Conservation (phyloP, 305 asterid species). For the Solanum aculeatissimum region DNA sequence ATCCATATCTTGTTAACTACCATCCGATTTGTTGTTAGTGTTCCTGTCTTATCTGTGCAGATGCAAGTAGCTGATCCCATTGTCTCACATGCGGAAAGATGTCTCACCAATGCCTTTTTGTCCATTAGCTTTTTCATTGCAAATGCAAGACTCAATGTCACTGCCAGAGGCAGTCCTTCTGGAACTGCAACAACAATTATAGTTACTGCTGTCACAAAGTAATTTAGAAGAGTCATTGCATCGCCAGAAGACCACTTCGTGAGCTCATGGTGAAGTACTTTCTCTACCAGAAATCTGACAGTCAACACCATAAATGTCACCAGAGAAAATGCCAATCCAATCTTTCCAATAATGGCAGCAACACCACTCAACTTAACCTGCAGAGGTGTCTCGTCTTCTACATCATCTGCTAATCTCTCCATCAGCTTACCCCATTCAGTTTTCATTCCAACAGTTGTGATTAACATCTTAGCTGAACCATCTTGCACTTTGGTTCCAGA, state of each 20-base stretch:
- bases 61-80: constrained; percentile 85
- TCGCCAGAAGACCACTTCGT: constrained; percentile 37
- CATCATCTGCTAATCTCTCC: constrained; percentile 57
- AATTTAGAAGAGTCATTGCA: constrained; percentile 39
- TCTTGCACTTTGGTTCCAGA: constrained; percentile 78
- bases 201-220: constrained; percentile 72
- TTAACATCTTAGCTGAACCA: constrained; percentile 66
- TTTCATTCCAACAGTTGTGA: constrained; percentile 75
- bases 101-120: constrained; percentile 56
- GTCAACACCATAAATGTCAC: constrained; percentile 59
- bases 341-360: constrained; percentile 68
- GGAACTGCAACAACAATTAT: constrained; percentile 88
- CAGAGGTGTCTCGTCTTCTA: constrained; percentile 70
- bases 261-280: constrained; percentile 30
- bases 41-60: constrained; percentile 83
- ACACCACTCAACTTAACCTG: constrained; percentile 79
- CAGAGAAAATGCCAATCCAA: constrained; percentile 55
- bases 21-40: constrained; percentile 80
- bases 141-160: constrained; percentile 73
- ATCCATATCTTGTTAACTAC: constrained; percentile 56
- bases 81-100: constrained; percentile 79
- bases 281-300: constrained; percentile 28
- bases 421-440: constrained; percentile 82
- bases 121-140: constrained; percentile 84
- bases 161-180: constrained; percentile 84